Base-by-base conservation (phyloP, 345 rosid species). In the Erysimum cheiranthoides region DNA sequence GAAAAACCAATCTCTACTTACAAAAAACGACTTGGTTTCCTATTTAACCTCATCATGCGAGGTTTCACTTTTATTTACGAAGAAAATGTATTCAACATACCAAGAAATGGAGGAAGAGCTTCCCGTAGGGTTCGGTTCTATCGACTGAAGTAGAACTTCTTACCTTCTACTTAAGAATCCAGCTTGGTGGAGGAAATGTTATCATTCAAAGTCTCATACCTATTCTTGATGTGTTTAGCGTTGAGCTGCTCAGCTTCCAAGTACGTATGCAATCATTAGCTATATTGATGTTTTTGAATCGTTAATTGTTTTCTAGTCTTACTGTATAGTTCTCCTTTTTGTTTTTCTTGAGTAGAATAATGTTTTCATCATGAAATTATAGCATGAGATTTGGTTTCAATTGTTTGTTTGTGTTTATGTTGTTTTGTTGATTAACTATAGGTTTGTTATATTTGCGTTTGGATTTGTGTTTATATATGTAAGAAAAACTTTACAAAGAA, bases 51-150 rank as follows among this genome's bases (percentile, higher is more conserved):
- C 59, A 35, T 21, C 59, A 35, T 43, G 64, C 45, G 50, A 13
- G 34, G 30, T 60, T 47, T 25, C 38, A 71, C 46, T 36, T 21
- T 34, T 32, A 43, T 21, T 63, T 13, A 42, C 56, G 25, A 40
- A 73, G 28, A 56, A 42, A 64, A 21, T 16, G 25, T 32, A 10
- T 32, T 11, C 13, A 45, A 36, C 21, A 30, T 18, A 17, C 18
- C 34, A 63, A 73, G 70, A 6, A 69, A 73, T 72, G 82, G 79
- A 58, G 46, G 79, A 78, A 63, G 80, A 79, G 73, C 40, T 79
- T 74, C 82, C 85, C 9, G 88, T 86, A 8, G 85, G 91, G 14
- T 85, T 78, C 79, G 89, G 4, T 89, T 89, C 59, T 89, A 79
- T 74, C 93, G 0, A 89, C 89, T 0, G 89, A 89, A 68, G 85